These are phyloP conservation scores for Magnolia officinalis DNA, from an alignment of 164 flowering plant species.

Conservation along the genomic window DNA sequence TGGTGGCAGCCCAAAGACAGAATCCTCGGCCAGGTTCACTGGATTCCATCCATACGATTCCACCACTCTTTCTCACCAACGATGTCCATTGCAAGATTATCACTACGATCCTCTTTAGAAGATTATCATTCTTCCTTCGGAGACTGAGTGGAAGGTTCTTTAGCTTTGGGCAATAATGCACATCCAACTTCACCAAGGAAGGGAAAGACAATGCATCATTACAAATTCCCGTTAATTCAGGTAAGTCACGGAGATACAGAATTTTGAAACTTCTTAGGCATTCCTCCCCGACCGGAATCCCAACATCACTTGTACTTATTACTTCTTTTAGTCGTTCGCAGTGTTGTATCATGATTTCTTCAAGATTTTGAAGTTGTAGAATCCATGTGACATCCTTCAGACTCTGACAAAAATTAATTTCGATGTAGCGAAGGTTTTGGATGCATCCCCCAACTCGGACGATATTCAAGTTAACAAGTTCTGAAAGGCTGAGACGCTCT, in stretches of 20 bases:
- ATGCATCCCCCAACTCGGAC: neutral
- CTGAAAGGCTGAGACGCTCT: neutral
- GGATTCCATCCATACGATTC: neutral
- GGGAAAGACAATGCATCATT: neutral
- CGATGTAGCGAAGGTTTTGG: neutral
- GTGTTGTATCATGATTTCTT: neutral
- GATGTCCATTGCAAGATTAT: neutral
- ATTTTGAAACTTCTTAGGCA: constrained; percentile 9
- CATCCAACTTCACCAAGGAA: neutral
- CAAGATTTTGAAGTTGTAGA: neutral
- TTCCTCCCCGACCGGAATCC: neutral
- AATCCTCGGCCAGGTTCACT: neutral
- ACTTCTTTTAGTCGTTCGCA: neutral
- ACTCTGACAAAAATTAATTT: constrained; percentile 1
- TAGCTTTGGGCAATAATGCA: constrained; percentile 2
- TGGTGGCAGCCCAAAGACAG: too few species aligned
- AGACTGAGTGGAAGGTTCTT: constrained; percentile 15
- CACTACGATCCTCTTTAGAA: neutral
- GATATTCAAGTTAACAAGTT: constrained; percentile 2
- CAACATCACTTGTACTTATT: too few species aligned
- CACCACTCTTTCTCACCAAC: constrained; percentile 3
- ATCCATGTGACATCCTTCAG: constrained; percentile 2
- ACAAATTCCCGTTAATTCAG: constrained; percentile 13
- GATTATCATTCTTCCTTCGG: neutral
- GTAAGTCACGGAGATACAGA: neutral